Percentiles rank a stretch among this genome's conserved stretches.
These are phyloP conservation scores for Cytospora piceae DNA, from an alignment of 2,329 filamentous ascomycete species.

Conservation along the genomic window DNA sequence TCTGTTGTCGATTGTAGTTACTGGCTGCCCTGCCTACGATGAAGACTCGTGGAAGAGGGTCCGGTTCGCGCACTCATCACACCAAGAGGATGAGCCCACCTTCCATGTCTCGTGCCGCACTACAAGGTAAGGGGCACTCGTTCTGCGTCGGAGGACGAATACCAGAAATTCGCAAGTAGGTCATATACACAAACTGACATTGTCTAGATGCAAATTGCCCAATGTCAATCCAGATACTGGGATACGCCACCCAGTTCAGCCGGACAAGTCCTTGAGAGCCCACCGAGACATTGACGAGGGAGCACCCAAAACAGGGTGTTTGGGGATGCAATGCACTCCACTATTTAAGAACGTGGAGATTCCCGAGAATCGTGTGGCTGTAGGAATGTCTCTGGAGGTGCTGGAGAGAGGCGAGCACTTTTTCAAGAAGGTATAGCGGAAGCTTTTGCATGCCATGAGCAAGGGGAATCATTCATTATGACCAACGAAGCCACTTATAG, in stretches of 20 bases:
- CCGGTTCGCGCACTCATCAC: conserved; percentile 53
- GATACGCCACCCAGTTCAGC: conserved; percentile 57
- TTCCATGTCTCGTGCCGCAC: conserved; percentile 68
- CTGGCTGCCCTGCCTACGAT: conserved; percentile 65
- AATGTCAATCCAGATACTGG: conserved; percentile 69
- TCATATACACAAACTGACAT: conserved; percentile 17
- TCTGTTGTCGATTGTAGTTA: conserved; percentile 46
- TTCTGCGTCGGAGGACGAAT: not conserved
- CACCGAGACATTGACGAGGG: conserved; percentile 65
- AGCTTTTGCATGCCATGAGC: conserved; percentile 10
- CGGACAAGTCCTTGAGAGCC: conserved; percentile 61
- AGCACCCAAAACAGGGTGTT: conserved; percentile 57
- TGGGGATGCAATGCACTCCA: conserved; percentile 70
- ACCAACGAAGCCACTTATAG: conserved; percentile 20
- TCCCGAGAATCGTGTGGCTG: conserved; percentile 47
- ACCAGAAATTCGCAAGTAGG: not conserved
- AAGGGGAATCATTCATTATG: conserved; percentile 5
- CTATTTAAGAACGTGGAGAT: conserved; percentile 44
- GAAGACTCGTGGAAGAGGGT: conserved; percentile 73
- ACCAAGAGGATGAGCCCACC: conserved; percentile 46
- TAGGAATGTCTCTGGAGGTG: conserved; percentile 60
- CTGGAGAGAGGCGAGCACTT: conserved; percentile 50
- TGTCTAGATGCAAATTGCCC: conserved; percentile 64
- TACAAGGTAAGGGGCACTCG: conserved; percentile 51
- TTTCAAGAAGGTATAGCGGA: conserved; percentile 43